Evolutionary conservation across 179 eudicot genomes (phyloP).

Genomic region (Heliamphora pulchella): DNA sequence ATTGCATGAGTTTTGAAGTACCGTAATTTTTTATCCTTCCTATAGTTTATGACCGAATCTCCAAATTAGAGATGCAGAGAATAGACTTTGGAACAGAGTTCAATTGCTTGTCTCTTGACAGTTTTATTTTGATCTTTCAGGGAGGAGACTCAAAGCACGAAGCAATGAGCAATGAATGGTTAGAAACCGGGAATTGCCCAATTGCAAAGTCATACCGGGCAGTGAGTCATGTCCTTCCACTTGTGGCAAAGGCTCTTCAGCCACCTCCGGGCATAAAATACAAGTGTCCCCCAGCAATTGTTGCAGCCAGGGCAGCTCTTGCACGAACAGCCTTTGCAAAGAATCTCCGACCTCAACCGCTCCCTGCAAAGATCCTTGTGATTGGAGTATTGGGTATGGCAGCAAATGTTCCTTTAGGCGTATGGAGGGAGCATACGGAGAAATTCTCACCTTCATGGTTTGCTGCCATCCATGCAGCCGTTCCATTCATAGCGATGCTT

Average conservation of each 20-base stretch:
- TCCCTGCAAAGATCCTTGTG: constrained; percentile 65
- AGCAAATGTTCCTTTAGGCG: constrained; percentile 73
- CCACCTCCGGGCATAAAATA: constrained; percentile 71
- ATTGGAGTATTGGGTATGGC: constrained; percentile 91
- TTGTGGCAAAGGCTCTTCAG: constrained; percentile 77
- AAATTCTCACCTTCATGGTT: constrained; percentile 94
- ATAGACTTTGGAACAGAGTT: neutral
- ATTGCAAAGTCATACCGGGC: constrained; percentile 92
- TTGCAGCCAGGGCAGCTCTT: constrained; percentile 79
- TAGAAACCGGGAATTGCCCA: constrained; percentile 77
- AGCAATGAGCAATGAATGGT: constrained; percentile 80
- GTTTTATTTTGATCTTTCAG: constrained; percentile 26
- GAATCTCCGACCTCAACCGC: constrained; percentile 79
- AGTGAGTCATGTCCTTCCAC: constrained; percentile 68
- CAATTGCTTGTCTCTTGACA: constrained; percentile 7
- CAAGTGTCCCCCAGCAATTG: constrained; percentile 69
- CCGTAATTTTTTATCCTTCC: neutral
- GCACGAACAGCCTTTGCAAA: constrained; percentile 82
- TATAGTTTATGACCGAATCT: constrained; percentile 5
- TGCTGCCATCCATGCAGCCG: constrained; percentile 89
- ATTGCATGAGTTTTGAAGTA: neutral
- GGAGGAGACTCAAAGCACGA: constrained; percentile 71
- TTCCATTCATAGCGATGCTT: constrained; percentile 89
- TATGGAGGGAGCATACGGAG: constrained; percentile 90
- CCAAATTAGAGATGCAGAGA: neutral